Evolutionary conservation across 2,329 filamentous ascomycete genomes (phyloP).

Genomic region (Hymenoscyphus fraxineus): DNA sequence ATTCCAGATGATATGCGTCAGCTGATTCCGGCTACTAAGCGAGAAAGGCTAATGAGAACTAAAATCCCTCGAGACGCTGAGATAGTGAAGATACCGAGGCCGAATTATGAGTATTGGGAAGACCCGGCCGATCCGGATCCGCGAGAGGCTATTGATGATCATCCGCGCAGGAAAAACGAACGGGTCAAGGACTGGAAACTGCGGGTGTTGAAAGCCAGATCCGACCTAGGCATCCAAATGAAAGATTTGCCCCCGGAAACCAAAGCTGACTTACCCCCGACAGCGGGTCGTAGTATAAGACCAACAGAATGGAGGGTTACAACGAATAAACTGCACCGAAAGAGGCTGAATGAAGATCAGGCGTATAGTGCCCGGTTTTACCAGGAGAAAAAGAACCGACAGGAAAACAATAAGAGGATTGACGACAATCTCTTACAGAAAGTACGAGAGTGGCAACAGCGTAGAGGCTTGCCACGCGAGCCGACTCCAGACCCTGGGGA

Average conservation of each 20-base stretch:
- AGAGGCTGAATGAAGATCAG: not conserved
- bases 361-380: not conserved
- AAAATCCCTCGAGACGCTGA: no score
- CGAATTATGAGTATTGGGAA: no score
- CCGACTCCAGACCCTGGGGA: slow-evolving; percentile 5
- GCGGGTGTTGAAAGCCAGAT: not conserved
- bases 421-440: not conserved
- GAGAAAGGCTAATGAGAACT: no score
- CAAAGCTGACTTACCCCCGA: not conserved
- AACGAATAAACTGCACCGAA: not conserved
- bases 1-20: no score
- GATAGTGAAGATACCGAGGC: no score
- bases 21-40: no score
- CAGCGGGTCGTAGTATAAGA: not conserved
- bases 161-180: not conserved
- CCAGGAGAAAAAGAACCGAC: not conserved
- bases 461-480: not conserved
- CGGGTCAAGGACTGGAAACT: not conserved
- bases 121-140: slow-evolving; percentile 1
- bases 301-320: not conserved
- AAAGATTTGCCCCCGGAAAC: not conserved
- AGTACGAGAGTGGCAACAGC: not conserved
- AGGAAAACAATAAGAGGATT: not conserved
- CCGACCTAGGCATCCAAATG: not conserved
- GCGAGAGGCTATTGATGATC: not conserved